phyloP scores from a whole-genome alignment of 2,329 filamentous ascomycete genomes.

The Pseudocercospora cruenta region DNA sequence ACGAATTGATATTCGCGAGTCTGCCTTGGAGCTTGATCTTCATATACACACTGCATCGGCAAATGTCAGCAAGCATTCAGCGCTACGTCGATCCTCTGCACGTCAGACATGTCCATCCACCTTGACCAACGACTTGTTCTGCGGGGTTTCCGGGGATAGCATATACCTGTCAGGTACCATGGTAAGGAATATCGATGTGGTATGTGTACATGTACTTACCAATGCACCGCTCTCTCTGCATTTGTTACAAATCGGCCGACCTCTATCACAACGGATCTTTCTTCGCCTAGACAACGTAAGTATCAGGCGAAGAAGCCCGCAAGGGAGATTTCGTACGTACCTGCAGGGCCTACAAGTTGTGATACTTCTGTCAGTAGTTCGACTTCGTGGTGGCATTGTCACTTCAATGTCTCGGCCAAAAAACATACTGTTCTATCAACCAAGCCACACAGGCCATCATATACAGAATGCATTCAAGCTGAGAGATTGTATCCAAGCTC shows the following conservation, averaged over 20 bases:
- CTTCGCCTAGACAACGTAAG: constrained; percentile 14
- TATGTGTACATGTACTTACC: constrained; percentile 16
- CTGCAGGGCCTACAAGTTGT: constrained; percentile 27
- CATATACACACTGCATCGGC: constrained; percentile 21
- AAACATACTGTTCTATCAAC: too few species aligned
- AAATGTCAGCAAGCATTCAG: not conserved
- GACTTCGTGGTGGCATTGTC: constrained; percentile 19
- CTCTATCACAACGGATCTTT: constrained; percentile 24
- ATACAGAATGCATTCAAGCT: not conserved
- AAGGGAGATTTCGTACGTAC: constrained; percentile 4
- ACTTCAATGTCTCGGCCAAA: too few species aligned
- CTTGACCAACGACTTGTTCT: not conserved
- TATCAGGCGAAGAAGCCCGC: not conserved
- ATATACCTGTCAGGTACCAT: too few species aligned
- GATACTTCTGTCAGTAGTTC: constrained; percentile 20
- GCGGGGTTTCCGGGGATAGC: too few species aligned
- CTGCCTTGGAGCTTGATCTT: constrained; percentile 17
- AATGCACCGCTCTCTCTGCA: constrained; percentile 22
- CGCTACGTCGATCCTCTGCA: not conserved
- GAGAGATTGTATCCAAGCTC: too few species aligned
- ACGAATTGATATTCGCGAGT: constrained; percentile 23
- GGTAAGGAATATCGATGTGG: not conserved
- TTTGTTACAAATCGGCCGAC: constrained; percentile 21
- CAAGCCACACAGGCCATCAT: not conserved
- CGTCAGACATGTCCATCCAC: not conserved